Conservation (phyloP, 1,284 basidiomycete species). For the Ustilago sp. region DNA sequence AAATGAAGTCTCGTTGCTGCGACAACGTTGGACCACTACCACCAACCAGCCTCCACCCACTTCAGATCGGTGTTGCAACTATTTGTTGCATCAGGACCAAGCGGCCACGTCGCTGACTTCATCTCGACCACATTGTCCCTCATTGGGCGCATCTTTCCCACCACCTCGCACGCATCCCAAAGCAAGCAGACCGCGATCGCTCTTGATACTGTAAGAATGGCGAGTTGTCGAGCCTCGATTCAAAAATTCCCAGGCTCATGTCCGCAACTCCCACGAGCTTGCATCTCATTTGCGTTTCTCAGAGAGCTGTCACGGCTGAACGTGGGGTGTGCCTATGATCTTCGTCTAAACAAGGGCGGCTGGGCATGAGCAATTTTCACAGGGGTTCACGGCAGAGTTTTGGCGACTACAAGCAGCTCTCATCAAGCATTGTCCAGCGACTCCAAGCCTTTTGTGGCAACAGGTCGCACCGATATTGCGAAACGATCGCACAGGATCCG, state of each 20-base stretch:
- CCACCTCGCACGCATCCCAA: neutral
- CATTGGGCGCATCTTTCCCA: neutral
- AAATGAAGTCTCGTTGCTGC: conserved; percentile 9
- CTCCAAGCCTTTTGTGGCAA: too few relatives aligned
- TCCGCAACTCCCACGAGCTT: neutral
- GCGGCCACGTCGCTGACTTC: conserved; percentile 7
- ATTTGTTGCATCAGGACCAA: neutral
- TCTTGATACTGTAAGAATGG: neutral
- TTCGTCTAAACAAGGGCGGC: neutral
- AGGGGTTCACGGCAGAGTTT: neutral
- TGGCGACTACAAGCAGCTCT: too few relatives aligned
- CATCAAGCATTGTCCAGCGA: too few relatives aligned
- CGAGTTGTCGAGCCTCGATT: conserved; percentile 1
- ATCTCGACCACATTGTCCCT: conserved; percentile 1
- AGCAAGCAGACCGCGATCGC: neutral
- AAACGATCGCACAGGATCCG: too few relatives aligned
- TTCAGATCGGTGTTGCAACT: conserved; percentile 1
- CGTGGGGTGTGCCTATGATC: conserved; percentile 9
- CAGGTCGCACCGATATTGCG: too few relatives aligned
- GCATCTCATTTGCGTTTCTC: neutral
- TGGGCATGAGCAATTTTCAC: neutral
- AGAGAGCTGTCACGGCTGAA: neutral
- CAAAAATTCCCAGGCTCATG: neutral
- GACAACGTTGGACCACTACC: neutral
- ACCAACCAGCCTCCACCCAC: neutral